Evolutionary conservation across 2,329 filamentous ascomycete species (phyloP), one percentile per base, ranked within the genome.

Genomic region (Microdochium trichocladiopsis): DNA sequence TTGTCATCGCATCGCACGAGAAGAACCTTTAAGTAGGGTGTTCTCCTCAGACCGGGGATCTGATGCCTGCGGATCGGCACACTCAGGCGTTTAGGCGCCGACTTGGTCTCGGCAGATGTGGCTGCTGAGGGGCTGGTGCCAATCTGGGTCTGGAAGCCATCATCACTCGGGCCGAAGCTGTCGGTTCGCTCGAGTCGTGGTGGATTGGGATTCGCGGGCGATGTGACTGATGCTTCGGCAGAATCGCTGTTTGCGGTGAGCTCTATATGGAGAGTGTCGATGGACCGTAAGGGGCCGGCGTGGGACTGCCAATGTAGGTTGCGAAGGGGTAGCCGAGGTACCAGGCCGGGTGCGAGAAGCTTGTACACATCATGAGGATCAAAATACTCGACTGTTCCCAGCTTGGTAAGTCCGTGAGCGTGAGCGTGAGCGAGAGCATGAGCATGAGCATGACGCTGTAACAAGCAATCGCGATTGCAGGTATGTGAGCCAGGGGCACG

Each of bases 301-400:
- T 95, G 90, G 14, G 94, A 96, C 69, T 97, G 95, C 94, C 94
- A 99, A 65, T 97, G 90, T 47, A 99, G 83, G 63, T 97, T 95
- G 57, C 86, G 87, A 36, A 99, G 78, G 31, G 94, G 94, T 0
- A 97, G 78, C 51, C 89, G 87, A 43, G 87, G 78, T 41, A 88
- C 77, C 53, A 99, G 77, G 53, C 92, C 84, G 2, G 89, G 83
- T 11, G 87, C 86, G 45, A 97, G 76, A 50, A 93, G 79, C 54
- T 89, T 84, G 71, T 93, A 97, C 57, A 97, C 81, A 63, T 88
- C 86, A 66, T 90, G 88, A 51, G 94, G 93, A 72, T 99, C 94
- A 73, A 88, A 90, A 73, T 96, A 99, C 77, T 97, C 92, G 74
- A 96, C 91, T 95, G 62, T 37, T 52, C 45, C 50, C 47, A 48